Evolutionary conservation across 2,329 filamentous ascomycete genomes (phyloP), one percentile per base, ranked within the genome.

Genomic region (Trichophyton verrucosum): DNA sequence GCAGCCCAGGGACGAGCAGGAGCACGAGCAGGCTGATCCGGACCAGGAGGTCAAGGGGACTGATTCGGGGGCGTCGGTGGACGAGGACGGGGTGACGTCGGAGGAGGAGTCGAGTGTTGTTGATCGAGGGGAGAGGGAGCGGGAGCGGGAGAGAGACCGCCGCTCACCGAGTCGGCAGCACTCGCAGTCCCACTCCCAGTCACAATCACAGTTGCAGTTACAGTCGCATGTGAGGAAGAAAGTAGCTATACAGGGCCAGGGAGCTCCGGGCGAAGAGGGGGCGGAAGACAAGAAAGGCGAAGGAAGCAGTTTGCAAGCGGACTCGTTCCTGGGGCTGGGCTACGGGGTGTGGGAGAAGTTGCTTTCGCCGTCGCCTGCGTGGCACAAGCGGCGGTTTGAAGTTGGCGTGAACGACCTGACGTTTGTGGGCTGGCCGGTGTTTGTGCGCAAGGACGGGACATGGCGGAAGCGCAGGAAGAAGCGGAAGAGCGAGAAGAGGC

Each of bases 321-420:
- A 92, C 70, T 82, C 84, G 58, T 80, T 94, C 17, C 81, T 88
- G 58, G 88, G 87, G 0, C 85, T 90, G 61, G 82, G 84, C 1
- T 86, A 86, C n/a, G 84, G 86, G 63, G 87, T 90, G 53, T 81
- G 95, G 63, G 89, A 89, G 67, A 89, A 87, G 65, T 81, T 96
- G 57, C 73, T 96, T 60, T 90, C 87, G 0, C 90, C 91, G 0
- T 83, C 84, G 7, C 80, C 84, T 11, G 82, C 86, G 7, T 90
- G 88, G 72, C 87, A 94, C 75, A 95, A 92, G 76, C 84, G 81
- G 66, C 82, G 85, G 24, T 95, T 95, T 68, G 88, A 95, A 71
- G 79, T 95, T 62, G 87, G 86, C 0, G 78, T 96, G 7, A 89
- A 95, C 68, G 86, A 89, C 53, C 77, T 92, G 46, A 84, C 86